Evolutionary conservation across 805 yeast species (phyloP).

Genomic region (Ogataea thermomethanolica): DNA sequence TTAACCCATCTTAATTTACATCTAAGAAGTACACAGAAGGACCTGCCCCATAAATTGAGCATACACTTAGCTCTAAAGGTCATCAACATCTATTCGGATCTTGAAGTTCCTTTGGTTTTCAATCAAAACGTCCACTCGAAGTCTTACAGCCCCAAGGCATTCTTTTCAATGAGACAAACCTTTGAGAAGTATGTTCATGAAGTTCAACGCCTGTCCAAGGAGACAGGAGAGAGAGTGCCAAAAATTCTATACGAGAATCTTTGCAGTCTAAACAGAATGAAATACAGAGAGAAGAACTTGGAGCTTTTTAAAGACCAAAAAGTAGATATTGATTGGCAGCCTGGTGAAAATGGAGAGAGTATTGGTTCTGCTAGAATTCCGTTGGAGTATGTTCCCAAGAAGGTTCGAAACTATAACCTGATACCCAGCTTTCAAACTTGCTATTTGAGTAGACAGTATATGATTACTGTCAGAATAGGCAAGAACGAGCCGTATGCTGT

Average conservation of each 20-base stretch:
- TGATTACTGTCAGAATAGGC: slow-evolving; percentile 22
- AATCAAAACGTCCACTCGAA: slow-evolving; percentile 28
- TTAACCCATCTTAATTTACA: slow-evolving; percentile 6
- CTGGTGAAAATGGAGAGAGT: not conserved
- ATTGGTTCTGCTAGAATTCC: slow-evolving; percentile 10
- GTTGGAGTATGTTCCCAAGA: slow-evolving; percentile 2
- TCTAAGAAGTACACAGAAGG: not conserved
- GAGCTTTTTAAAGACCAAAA: slow-evolving; percentile 10
- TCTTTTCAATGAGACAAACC: slow-evolving; percentile 4
- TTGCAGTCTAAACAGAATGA: slow-evolving; percentile 25
- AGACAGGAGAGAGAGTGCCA: slow-evolving; percentile 7
- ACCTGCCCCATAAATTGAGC: slow-evolving; percentile 11
- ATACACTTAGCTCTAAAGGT: slow-evolving; percentile 9
- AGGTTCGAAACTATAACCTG: slow-evolving; percentile 44
- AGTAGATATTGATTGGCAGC: slow-evolving; percentile 8
- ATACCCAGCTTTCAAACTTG: slow-evolving; percentile 65
- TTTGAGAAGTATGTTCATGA: slow-evolving; percentile 5
- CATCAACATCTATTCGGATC: slow-evolving; percentile 9
- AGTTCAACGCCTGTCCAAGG: slow-evolving; percentile 1
- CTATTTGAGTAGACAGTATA: slow-evolving; percentile 55
- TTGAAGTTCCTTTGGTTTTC: slow-evolving; percentile 39
- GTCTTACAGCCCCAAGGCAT: not conserved
- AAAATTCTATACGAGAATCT: slow-evolving; percentile 24
- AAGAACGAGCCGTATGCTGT: not conserved
- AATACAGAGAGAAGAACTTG: slow-evolving; percentile 6